Evolutionary conservation across 768 basidiomycete genomes (phyloP).

Genomic region (Xerocomellus intermedius): DNA sequence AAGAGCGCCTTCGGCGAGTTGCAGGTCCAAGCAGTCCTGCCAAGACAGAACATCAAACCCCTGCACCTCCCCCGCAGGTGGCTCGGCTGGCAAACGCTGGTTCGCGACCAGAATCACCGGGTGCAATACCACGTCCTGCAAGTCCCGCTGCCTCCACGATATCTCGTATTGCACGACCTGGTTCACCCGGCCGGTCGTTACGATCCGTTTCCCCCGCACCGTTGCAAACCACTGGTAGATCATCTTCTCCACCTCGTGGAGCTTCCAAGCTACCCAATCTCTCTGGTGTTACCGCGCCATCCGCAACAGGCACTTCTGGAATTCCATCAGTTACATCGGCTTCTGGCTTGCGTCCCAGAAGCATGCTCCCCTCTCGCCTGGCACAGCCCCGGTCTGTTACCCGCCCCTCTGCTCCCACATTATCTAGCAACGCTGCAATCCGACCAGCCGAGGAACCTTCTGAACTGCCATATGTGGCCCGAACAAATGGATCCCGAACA

Average conservation of each 20-base stretch:
- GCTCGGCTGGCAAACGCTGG: conserved; percentile 48
- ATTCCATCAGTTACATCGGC: conserved; percentile 36
- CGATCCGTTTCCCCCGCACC: conserved; percentile 39
- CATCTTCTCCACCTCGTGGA: conserved; percentile 49
- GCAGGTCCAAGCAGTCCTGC: conserved; percentile 56
- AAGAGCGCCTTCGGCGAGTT: conserved; percentile 85
- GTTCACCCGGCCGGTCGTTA: conserved; percentile 38
- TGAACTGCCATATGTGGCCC: conserved; percentile 30
- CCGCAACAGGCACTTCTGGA: conserved; percentile 17
- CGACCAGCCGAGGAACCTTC: conserved; percentile 29
- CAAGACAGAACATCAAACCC: conserved; percentile 40
- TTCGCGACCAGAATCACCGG: conserved; percentile 53
- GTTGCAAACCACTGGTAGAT: conserved; percentile 39
- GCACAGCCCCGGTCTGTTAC: conserved; percentile 54
- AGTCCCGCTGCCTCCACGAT: conserved; percentile 43
- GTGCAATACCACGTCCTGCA: conserved; percentile 46
- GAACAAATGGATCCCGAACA: conserved; percentile 16
- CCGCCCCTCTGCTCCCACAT: conserved; percentile 32
- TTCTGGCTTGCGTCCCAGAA: conserved; percentile 55
- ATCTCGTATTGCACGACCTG: conserved; percentile 44
- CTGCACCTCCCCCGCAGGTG: conserved; percentile 46
- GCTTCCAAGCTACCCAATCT: conserved; percentile 42
- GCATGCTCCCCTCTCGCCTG: conserved; percentile 71
- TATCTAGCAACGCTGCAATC: conserved; percentile 24
- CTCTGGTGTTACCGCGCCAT: conserved; percentile 10